Conservation (phyloP, 1,284 basidiomycete species). For the Ustilago vetiveriae region DNA sequence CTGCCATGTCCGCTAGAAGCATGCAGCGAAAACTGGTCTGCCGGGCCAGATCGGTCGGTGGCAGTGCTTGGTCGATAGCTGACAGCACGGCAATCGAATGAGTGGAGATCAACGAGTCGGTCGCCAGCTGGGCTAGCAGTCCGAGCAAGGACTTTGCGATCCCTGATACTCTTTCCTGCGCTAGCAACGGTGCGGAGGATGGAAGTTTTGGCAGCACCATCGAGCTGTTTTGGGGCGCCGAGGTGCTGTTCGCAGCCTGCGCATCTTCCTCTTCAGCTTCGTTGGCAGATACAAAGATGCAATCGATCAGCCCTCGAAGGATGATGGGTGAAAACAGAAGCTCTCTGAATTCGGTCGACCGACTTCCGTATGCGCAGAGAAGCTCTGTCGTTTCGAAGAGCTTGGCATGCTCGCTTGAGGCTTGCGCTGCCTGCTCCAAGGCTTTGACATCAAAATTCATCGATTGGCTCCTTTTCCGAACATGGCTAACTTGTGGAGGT, state of each 20-base stretch:
- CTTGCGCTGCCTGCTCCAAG: conserved; percentile 34
- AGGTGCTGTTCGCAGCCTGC: background rate
- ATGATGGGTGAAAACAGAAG: conserved; percentile 58
- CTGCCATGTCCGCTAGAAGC: conserved; percentile 20
- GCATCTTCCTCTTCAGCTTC: too few species aligned
- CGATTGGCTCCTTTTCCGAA: conserved; percentile 50
- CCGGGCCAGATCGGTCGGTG: conserved; percentile 43
- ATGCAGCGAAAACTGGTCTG: conserved; percentile 32
- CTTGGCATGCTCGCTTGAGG: conserved; percentile 22
- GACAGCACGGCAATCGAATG: conserved; percentile 37
- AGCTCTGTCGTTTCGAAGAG: conserved; percentile 47
- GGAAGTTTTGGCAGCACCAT: too few species aligned
- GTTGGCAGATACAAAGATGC: conserved; percentile 34
- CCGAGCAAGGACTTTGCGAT: conserved; percentile 24
- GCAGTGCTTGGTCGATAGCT: conserved; percentile 39
- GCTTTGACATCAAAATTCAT: conserved; percentile 46
- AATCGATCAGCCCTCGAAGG: conserved; percentile 52
- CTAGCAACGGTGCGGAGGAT: too few species aligned
- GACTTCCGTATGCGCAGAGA: conserved; percentile 29
- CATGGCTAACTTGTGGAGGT: conserved; percentile 9
- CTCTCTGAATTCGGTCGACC: conserved; percentile 31
- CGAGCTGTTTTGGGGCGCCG: background rate
- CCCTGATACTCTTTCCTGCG: conserved; percentile 1
- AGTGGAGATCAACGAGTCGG: conserved; percentile 39
- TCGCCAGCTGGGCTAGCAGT: conserved; percentile 40